Evolutionary conservation across 306 rosid genomes (phyloP), one percentile per base, ranked within the genome.

Genomic region (Malus fusca): DNA sequence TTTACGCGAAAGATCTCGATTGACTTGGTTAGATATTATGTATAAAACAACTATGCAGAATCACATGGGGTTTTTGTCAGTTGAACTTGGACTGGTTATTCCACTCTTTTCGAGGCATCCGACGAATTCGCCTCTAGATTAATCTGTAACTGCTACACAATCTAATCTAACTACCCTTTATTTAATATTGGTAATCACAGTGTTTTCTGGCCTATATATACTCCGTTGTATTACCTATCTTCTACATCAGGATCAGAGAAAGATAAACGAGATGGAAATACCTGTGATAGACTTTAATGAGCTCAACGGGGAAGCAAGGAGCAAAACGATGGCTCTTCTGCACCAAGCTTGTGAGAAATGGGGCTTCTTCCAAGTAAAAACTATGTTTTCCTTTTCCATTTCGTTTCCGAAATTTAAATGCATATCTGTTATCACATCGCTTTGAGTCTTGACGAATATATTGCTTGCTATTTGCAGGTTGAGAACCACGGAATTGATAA

Each of bases 321-420:
- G 81, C 75, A 82, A 87, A 77, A 82, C 95, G 58, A 79, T 88
- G 87, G 84, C 83, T 5, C 83, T 87, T 44, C 72, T 93, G 63
- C 90, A 93, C 79, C 85, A 93, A 72, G 92, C 98, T 51, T 93
- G 97, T 66, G 81, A 89, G 62, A 85, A 87, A 75, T 88, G 96
- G 93, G 97, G 97, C 2, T 90, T 81, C 76, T 90, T 92, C 82
- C 74, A 87, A 77, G 96, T 92, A 76, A 58, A 48, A 35, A 76
- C 66, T 58, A 4, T 26, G 46, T 22, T 61, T 51, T 31, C 28
- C 56, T 43, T 11, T 43, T 78, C 12, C 22, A 31, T 66, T 67
- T n/a, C 10, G 6, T 10, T 75, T 26, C 43, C 13, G n/a, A 51
- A 31, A 23, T 77, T 60, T 56, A 21, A 52, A 73, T 23, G 37